Conservation (phyloP, 257 asterid species). For the Ajuga chamaepitys region DNA sequence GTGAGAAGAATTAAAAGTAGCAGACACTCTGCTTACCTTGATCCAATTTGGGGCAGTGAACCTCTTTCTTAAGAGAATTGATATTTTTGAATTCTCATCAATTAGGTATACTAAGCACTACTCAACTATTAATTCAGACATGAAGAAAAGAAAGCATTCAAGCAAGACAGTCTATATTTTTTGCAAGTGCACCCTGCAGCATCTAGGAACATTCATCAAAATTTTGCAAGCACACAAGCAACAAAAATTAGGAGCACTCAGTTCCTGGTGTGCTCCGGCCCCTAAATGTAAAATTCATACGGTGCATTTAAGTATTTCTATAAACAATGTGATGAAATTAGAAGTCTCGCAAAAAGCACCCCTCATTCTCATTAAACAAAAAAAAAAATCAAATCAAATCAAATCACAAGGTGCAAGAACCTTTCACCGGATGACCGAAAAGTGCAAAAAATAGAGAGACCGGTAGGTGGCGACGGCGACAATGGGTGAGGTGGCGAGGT, state of each 20-base stretch:
- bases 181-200: background rate
- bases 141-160: background rate
- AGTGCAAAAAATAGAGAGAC: slow-evolving; percentile 69
- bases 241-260: background rate
- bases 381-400: too few species aligned
- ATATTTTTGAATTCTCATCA: slow-evolving; percentile 76
- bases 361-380: background rate
- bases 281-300: background rate
- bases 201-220: background rate
- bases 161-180: background rate
- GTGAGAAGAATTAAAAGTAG: background rate
- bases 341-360: background rate
- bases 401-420: slow-evolving; percentile 80
- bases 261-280: background rate
- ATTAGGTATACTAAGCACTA: slow-evolving; percentile 65
- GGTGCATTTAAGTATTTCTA: background rate
- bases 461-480: too few species aligned
- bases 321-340: slow-evolving; percentile 10
- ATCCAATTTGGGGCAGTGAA: slow-evolving; percentile 93
- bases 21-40: slow-evolving; percentile 46
- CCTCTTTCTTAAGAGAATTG: slow-evolving; percentile 77
- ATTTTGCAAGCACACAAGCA: slow-evolving; percentile 5
- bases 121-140: slow-evolving; percentile 4
- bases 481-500: too few species aligned
- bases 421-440: slow-evolving; percentile 73